Base-by-base conservation (phyloP, 2,329 filamentous ascomycete species). In the Fusarium keratoplasticum region DNA sequence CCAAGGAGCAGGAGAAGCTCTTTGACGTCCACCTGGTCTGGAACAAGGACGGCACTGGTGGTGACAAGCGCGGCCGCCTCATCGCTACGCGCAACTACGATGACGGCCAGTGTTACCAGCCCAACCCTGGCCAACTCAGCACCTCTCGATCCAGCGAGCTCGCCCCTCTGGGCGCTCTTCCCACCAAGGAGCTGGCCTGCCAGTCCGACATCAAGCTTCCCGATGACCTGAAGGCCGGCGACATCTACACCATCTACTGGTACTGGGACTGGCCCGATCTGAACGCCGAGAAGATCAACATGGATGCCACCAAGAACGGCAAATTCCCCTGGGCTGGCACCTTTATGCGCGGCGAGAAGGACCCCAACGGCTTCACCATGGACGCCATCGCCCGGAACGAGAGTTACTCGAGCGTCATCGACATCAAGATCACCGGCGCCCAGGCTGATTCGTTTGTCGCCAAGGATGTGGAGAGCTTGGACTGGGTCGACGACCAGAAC, bases 241-340 rank as follows among this genome's bases (percentile, higher is more conserved):
- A 91, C 33, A 87, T 88, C 31, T 94, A 95, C 81, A 96, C 95
- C 4, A 84, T 98, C 61, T 97, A 98, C 86, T 98, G 96, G 96
- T 92, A 98, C 54, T 98, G 96, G 96, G 93, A 97, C 82, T 99
- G 95, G 94, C 92, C 93, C 4, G 92, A 90, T 16, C 86, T 90
- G 79, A 83, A 84, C 77, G 77, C 78, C 42, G 82, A 81, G 71
- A 82, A 79, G 73, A 83, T 81, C 69, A 82, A 88, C 73, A 76
- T 83, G 38, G 80, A 82, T 18, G 80, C 78, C 22, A 85, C 83
- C 55, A 80, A 79, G 70, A 73, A 83, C 71, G 84, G 86, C 31
- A 80, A 82, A 65, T 87, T 83, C 66, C 82, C 84, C 14, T 84
- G 83, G 83, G 82, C 82, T 4, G 83, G 83, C 20, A 83, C 82